Evolutionary conservation across 1,284 basidiomycete genomes (phyloP), one percentile per base, ranked within the genome.

Genomic region (Ustilago crameri): DNA sequence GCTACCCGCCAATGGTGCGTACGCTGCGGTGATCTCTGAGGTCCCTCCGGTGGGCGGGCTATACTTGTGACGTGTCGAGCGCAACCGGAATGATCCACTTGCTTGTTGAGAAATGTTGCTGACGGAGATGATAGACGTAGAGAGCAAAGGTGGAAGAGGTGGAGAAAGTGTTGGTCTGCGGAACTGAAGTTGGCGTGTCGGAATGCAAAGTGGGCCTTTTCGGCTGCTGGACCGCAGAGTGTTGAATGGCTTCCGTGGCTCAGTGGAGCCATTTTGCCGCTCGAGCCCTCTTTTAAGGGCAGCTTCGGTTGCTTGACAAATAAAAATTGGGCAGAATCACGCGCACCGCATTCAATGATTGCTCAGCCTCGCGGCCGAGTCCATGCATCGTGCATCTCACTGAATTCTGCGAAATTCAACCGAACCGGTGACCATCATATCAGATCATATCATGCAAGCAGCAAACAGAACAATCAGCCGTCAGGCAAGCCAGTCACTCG

Each of bases 281-380:
- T 61, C 59, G 59, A 62, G 59, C 59, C 59, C 9, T 34, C 38
- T 45, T 30, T 30, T 26, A 2, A 26, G 3, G 2, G 27, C 41
- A 24, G 32, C 41, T 43, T 24, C 12, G 30, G 30, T 30, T 30
- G 12, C 5, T 30, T 30, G 30, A 12, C 30, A 30, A 5, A 30
- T 5, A 30, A 30, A 12, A 30, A 30, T 30, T 30, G n/a, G n/a
- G n/a, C n/a, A n/a, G n/a, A n/a, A 14, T n/a, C 20, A 42, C 20
- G 41, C 41, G 18, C 41, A 42, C 41, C 22, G 41, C 41, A 42
- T 23, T 9, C 7, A 22, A 23, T 30, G 30, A 30, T 30, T 30
- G 30, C 30, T 30, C 30, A 30, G 30, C 30, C 30, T 7, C 30
- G 30, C 30, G 12, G 30, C 30, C 30, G 30, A n/a, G n/a, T n/a